Base-by-base conservation (phyloP, 257 asterid genomes). In the Mentha longifolia region DNA sequence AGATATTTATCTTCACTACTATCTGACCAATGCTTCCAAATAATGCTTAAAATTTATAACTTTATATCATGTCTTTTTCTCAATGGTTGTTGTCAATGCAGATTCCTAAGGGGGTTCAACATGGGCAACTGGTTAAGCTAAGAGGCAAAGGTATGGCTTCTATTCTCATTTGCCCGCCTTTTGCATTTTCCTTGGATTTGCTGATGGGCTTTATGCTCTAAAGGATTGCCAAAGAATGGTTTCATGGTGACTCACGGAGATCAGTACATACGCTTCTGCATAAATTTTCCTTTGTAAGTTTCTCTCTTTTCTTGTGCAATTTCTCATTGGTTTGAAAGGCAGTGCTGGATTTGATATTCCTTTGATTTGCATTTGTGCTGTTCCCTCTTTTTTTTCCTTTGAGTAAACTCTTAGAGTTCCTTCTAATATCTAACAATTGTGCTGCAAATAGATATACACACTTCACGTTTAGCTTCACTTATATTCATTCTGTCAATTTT, bases 31-130 rank as follows among this genome's bases (percentile, higher is more conserved):
- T 55, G 56, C 57, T 61, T 66, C 15, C 7, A 61, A 39, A 13
- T 70, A 59, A 47, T 62, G 17, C 58, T 70, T 43, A 25, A n/a
- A n/a, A 35, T 5, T 35, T 39, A 7, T 39, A 30, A 68, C 54
- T 17, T 30, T 82, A 17, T n/a, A 70, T n/a, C 49, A 47, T 56
- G 22, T 43, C 45, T 68, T 74, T 68, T 42, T 8, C 75, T 72
- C 43, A 12, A 62, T 62, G 49, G 45, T 60, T 81, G 69, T 82
- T 79, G 65, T 47, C 70, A 37, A 68, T 50, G 64, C 78, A 93
- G 98, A 89, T 93, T 83, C 98, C 98, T 9, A 87, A 82, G 84
- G 96, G 97, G 50, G 97, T 91, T 74, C 96, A 93, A 81, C 96
- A 82, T 71, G 97, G 97, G 70, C 97, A 93, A 76, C 81, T 91